A percentile compares a stretch with the other conserved stretches of the same genome.
phyloP scores from a whole-genome alignment of 306 rosid species.

The Begonia peltatifolia region DNA sequence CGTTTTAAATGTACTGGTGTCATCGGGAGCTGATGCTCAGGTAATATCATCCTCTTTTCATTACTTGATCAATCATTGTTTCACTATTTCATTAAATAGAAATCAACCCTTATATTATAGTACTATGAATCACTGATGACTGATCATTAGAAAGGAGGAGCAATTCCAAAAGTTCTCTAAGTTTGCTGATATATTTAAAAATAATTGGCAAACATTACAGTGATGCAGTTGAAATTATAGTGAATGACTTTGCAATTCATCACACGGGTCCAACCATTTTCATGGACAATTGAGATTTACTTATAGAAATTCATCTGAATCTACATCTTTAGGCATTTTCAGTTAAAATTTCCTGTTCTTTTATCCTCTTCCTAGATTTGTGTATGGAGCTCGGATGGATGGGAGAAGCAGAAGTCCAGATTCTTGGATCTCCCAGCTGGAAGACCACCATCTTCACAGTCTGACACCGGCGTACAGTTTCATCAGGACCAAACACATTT shows the following conservation, averaged over 20 bases:
- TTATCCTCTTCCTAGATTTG: slow-evolving; percentile 39
- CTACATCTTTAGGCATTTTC: background rate
- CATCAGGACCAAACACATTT: slow-evolving; percentile 83
- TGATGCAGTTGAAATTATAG: background rate
- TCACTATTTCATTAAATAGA: background rate
- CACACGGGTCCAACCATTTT: background rate
- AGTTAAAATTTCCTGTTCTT: slow-evolving; percentile 83
- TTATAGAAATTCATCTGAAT: background rate
- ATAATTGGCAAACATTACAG: background rate
- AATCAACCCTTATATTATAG: background rate
- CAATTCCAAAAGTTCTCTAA: no score
- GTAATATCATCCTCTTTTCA: slow-evolving; percentile 14
- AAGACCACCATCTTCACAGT: slow-evolving; percentile 41
- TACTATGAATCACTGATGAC: background rate
- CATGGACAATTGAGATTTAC: background rate
- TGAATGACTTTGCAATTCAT: no score
- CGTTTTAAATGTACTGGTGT: slow-evolving; percentile 42
- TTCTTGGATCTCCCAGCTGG: slow-evolving; percentile 32
- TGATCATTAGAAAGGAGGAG: background rate
- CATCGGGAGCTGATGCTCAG: slow-evolving; percentile 76
- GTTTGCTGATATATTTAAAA: no score
- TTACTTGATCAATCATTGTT: background rate
- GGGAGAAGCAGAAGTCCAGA: slow-evolving; percentile 39
- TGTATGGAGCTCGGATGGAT: slow-evolving; percentile 37
- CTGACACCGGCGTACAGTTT: slow-evolving; percentile 84